Conservation (phyloP, 1,139 yeast genomes). For the Taphrina betulina region DNA sequence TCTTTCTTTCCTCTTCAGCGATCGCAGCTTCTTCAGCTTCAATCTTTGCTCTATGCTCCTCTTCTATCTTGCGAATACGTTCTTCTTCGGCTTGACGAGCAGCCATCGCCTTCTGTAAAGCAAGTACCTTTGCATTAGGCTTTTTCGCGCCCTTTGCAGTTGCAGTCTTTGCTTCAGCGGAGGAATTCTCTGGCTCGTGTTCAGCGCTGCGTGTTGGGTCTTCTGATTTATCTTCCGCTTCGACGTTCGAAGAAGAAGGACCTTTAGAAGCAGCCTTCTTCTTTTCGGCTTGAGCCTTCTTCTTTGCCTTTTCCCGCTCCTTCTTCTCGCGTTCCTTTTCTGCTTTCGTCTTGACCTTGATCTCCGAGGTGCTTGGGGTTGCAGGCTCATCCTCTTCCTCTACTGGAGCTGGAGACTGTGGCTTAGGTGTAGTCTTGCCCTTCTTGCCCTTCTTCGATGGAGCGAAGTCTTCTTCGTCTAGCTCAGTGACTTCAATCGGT, state of each 20-base stretch:
- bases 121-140: constrained; percentile 44
- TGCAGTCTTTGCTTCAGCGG: constrained; percentile 48
- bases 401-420: constrained; percentile 12
- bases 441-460: constrained; percentile 32
- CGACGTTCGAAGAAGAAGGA: constrained; percentile 47
- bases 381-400: constrained; percentile 25
- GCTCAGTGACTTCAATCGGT: constrained; percentile 2
- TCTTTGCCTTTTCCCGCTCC: constrained; percentile 90
- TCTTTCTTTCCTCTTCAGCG: constrained; percentile 61
- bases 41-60: constrained; percentile 63
- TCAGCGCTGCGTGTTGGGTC: constrained; percentile 27
- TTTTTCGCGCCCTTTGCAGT: constrained; percentile 41
- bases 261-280: constrained; percentile 64
- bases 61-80: constrained; percentile 50
- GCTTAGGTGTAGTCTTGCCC: constrained; percentile 11
- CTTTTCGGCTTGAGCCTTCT: constrained; percentile 65
- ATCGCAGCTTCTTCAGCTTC: constrained; percentile 61
- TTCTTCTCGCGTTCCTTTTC: constrained; percentile 97
- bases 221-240: constrained; percentile 43
- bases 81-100: constrained; percentile 64
- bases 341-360: constrained; percentile 80
- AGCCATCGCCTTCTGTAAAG: constrained; percentile 71
- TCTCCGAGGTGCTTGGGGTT: constrained; percentile 51
- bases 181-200: constrained; percentile 34
- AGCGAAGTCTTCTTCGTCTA: constrained; percentile 14